These are phyloP conservation scores for Naganishia vaughanmartiniae DNA, from an alignment of 768 basidiomycete species.

Conservation along the genomic window DNA sequence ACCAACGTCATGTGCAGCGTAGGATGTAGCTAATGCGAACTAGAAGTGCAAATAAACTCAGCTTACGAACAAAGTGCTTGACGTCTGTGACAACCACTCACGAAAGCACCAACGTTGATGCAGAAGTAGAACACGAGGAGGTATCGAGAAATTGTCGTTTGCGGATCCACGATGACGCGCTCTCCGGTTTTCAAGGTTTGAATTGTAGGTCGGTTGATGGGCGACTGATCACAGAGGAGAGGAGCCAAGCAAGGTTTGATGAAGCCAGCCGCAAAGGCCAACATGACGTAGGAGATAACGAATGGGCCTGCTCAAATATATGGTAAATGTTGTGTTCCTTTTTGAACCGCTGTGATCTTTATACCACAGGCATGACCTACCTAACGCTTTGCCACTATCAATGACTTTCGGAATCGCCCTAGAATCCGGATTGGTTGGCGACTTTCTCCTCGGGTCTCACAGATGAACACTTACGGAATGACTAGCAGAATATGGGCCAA, in stretches of 20 bases:
- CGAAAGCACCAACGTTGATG: conserved; percentile 50
- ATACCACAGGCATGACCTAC: neutral
- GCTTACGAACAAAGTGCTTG: neutral
- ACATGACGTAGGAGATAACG: conserved; percentile 43
- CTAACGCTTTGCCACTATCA: conserved; percentile 38
- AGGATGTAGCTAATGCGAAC: conserved; percentile 1
- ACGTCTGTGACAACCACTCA: neutral
- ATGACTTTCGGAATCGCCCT: conserved; percentile 46
- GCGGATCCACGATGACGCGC: conserved; percentile 47
- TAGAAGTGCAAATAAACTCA: neutral
- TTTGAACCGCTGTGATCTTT: neutral
- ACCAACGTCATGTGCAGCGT: conserved; percentile 40
- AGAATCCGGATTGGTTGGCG: neutral
- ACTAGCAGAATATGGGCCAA: conserved; percentile 48
- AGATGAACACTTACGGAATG: conserved; percentile 29
- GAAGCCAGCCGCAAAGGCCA: conserved; percentile 49
- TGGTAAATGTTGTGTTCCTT: neutral
- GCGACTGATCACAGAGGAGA: conserved; percentile 50
- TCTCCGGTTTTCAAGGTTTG: conserved; percentile 41
- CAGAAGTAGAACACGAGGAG: conserved; percentile 43
- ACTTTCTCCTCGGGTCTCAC: neutral
- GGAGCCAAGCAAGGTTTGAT: conserved; percentile 51
- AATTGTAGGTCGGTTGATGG: conserved; percentile 41
- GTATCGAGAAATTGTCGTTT: conserved; percentile 15
- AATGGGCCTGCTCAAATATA: conserved; percentile 30